Evolutionary conservation across 192 early-diverging fungal species (phyloP).

Genomic region (Obelidium mucronatum): DNA sequence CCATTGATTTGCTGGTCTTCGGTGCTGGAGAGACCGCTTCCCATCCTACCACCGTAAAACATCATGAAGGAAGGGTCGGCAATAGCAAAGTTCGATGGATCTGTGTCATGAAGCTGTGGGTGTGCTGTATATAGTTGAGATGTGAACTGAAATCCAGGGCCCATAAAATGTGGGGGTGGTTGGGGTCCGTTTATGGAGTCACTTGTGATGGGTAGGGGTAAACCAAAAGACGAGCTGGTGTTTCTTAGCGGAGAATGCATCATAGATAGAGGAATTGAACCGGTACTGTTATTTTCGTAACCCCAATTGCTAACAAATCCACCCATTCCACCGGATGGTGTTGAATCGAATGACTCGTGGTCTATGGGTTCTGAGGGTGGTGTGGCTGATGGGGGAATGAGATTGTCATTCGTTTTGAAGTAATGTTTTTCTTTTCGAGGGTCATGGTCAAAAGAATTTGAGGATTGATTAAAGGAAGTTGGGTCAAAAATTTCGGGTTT

Average conservation of each 20-base stretch:
- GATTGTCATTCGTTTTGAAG: not conserved
- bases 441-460: not conserved
- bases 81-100: conserved; percentile 7
- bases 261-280: conserved; percentile 24
- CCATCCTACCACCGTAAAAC: not conserved
- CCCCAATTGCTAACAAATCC: conserved; percentile 4
- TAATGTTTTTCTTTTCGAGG: not conserved
- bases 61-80: conserved; percentile 11
- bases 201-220: too few relatives aligned
- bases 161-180: not conserved
- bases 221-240: too few relatives aligned
- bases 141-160: conserved; percentile 2
- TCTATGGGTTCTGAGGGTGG: not conserved
- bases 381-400: conserved; percentile 13
- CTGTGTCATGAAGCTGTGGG: not conserved
- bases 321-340: conserved; percentile 15
- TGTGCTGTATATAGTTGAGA: conserved; percentile 23
- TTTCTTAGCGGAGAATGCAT: conserved; percentile 31
- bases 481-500: not conserved
- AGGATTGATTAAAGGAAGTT: not conserved
- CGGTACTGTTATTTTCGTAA: not conserved
- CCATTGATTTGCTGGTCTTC: too few relatives aligned
- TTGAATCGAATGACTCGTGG: not conserved
- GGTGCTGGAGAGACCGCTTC: too few relatives aligned
- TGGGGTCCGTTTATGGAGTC: too few relatives aligned